These are phyloP conservation scores for Chaetomium tenue DNA, from an alignment of 495 filamentous ascomycete species.

Conservation along the genomic window DNA sequence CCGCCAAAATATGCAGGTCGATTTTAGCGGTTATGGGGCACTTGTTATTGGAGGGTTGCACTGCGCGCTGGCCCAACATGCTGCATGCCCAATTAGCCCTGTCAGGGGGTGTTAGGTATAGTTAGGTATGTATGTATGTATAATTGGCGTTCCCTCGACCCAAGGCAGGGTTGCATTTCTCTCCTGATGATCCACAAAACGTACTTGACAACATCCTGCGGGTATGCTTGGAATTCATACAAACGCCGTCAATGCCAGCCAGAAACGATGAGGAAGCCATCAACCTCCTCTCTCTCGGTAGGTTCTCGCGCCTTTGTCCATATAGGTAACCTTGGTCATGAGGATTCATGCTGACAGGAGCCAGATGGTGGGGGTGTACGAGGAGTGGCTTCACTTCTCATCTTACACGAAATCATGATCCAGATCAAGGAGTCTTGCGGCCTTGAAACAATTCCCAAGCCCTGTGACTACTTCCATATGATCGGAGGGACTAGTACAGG, in stretches of 20 bases:
- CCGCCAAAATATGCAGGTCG: no score
- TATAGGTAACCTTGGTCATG: neutral
- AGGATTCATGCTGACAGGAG: neutral
- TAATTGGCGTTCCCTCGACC: no score
- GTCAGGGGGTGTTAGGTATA: no score
- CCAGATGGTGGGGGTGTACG: constrained; percentile 42
- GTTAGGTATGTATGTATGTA: no score
- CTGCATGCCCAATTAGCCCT: no score
- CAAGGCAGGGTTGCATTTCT: no score
- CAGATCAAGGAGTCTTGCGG: constrained; percentile 23
- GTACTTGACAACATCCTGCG: no score
- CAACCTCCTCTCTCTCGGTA: constrained; percentile 28
- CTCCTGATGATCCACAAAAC: no score
- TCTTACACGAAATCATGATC: constrained; percentile 39
- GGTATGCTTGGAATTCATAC: no score
- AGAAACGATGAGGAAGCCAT: neutral
- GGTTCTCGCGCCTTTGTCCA: neutral
- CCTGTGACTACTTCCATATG: constrained; percentile 43
- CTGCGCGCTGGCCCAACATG: no score
- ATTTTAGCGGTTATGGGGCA: no score
- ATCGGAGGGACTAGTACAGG: constrained; percentile 44
- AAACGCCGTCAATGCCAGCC: neutral
- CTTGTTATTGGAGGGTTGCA: no score
- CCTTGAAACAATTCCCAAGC: constrained; percentile 28
- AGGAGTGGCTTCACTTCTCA: constrained; percentile 37